Evolutionary conservation across 306 rosid species (phyloP), one percentile per base, ranked within the genome.

Genomic region (Fagus sylvatica): DNA sequence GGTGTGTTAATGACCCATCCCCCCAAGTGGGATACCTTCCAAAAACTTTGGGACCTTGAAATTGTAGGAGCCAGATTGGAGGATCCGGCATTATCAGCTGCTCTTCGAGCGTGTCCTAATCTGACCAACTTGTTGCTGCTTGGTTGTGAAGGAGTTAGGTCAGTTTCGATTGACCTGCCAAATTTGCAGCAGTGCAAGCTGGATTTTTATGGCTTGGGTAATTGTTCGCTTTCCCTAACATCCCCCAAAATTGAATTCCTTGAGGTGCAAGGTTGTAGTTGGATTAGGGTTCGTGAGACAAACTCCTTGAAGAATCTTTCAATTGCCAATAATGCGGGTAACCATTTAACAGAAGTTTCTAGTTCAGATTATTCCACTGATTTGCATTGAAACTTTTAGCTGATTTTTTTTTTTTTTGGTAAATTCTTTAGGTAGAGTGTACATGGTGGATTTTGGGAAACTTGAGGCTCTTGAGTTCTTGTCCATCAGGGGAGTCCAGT

Each of bases 191-290:
- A 86, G 72, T 96, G 99, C 61, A 96, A 93, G 88, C 85, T 96
- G 59, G 98, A 96, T 67, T 96, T 96, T 71, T 90, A 93, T 54
- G 99, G 99, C 32, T 15, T 80, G 71, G 98, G 97, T 2, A 84
- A 96, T 85, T 87, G 90, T 80, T 85, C 90, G 2, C 90, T 96
- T 70, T 67, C 84, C 15, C 79, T 96, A 71, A 89, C 60, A 54
- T 87, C 90, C 76, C 93, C 98, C 0, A 90, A 80, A 72, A 84
- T 96, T 39, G 86, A 88, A 78, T 82, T 89, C 69, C 98, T 96
- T 75, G 97, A 96, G 86, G 90, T 96, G 74, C 99, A 93, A 87
- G 99, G 99, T 28, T 96, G 97, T 87, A 91, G 97, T 69, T 91
- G 93, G 98, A 93, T 96, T 77, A 86, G 89, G 76, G 99, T 90